These are phyloP conservation scores for Usnea hakonensis DNA, from an alignment of 495 filamentous ascomycete genomes.

Conservation along the genomic window DNA sequence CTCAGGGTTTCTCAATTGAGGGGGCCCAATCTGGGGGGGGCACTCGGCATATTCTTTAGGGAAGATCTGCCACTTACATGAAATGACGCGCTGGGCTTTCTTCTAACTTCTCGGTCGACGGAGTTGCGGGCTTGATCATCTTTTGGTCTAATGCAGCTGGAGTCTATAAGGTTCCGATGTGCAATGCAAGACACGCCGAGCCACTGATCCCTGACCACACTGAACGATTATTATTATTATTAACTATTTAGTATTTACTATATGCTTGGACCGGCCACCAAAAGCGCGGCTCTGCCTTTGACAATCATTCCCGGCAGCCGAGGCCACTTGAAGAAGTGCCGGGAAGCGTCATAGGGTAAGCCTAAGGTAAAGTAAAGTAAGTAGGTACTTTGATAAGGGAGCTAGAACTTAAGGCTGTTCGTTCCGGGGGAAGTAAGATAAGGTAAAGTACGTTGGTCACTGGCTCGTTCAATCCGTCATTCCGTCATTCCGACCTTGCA, in stretches of 20 bases:
- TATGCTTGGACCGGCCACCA: conserved; percentile 8
- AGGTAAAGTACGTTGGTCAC: too few relatives aligned
- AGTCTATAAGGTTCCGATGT: neutral
- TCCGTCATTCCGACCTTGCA: neutral
- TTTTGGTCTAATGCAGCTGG: neutral
- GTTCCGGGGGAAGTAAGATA: neutral
- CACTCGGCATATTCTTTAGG: too few relatives aligned
- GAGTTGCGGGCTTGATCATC: neutral
- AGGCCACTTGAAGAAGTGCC: conserved; percentile 5
- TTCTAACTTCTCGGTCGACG: too few relatives aligned
- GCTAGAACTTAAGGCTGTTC: conserved; percentile 3
- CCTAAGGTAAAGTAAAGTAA: neutral
- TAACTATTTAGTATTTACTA: neutral
- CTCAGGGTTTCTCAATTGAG: too few relatives aligned
- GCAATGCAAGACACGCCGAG: neutral
- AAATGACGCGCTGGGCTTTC: too few relatives aligned
- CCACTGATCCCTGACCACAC: too few relatives aligned
- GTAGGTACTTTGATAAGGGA: too few relatives aligned
- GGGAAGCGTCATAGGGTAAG: conserved; percentile 2
- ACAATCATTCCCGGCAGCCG: conserved; percentile 3
- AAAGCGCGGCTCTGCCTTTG: conserved; percentile 11
- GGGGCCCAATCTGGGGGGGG: too few relatives aligned
- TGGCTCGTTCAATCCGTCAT: too few relatives aligned
- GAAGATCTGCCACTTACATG: too few relatives aligned
- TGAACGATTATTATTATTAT: too few relatives aligned